These are phyloP conservation scores for Malus domestica DNA, from an alignment of 306 rosid species.

Conservation along the genomic window DNA sequence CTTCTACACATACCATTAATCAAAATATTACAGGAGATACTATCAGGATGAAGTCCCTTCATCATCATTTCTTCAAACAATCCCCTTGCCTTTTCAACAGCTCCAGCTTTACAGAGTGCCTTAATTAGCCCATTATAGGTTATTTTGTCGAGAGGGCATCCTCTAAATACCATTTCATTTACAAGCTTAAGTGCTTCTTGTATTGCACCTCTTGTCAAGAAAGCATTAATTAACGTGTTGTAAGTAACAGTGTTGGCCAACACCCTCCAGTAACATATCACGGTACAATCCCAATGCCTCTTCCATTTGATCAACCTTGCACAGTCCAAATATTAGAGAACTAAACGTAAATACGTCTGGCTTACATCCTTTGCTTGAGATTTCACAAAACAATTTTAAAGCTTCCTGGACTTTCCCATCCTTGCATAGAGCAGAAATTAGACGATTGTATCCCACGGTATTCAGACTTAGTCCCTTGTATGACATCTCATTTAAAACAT, in stretches of 20 bases:
- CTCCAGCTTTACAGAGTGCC: conserved; percentile 69
- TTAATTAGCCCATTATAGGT: conserved; percentile 76
- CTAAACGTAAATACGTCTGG: conserved; percentile 72
- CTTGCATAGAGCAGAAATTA: conserved; percentile 61
- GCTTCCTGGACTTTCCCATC: conserved; percentile 56
- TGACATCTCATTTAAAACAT: conserved; percentile 62
- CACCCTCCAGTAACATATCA: conserved; percentile 81
- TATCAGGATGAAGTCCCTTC: conserved; percentile 46
- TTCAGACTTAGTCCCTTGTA: conserved; percentile 53
- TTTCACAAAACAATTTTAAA: conserved; percentile 44
- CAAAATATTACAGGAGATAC: conserved; percentile 64
- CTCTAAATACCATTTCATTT: conserved; percentile 73
- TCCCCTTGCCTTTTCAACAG: conserved; percentile 57
- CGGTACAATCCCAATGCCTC: conserved; percentile 56
- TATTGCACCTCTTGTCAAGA: conserved; percentile 45
- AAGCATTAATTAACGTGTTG: conserved; percentile 72
- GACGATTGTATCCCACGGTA: conserved; percentile 73
- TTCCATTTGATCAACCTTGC: conserved; percentile 54
- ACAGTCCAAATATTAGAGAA: conserved; percentile 70
- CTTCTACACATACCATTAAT: conserved; percentile 63
- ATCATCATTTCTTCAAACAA: conserved; percentile 75
- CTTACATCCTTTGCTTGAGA: conserved; percentile 70
- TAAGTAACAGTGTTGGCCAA: conserved; percentile 81
- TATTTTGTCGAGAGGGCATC: conserved; percentile 70
- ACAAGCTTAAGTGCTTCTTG: conserved; percentile 67